Evolutionary conservation across 208 protist species (phyloP).

Genomic region (Trypanosoma platydactyli): DNA sequence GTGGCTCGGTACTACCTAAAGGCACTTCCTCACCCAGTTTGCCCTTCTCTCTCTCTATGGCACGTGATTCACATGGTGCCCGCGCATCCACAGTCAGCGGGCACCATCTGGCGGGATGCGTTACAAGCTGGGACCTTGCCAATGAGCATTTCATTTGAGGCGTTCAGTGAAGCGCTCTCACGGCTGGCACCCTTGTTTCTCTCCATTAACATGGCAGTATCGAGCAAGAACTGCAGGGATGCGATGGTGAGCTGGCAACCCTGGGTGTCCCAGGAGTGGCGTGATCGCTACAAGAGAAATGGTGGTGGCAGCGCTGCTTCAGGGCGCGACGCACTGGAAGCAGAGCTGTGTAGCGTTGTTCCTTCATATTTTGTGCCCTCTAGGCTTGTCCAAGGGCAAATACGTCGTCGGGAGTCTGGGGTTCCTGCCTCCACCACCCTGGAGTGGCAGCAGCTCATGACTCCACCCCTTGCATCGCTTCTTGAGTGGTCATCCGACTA

Average conservation of each 20-base stretch:
- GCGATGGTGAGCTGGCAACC: slow-evolving; percentile 23
- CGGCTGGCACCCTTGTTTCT: slow-evolving; percentile 12
- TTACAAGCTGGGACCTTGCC: slow-evolving; percentile 10
- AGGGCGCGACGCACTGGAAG: neutral
- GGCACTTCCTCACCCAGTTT: slow-evolving; percentile 5
- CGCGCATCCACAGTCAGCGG: neutral
- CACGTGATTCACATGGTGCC: slow-evolving; percentile 19
- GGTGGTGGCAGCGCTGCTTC: neutral
- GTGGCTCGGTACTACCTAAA: slow-evolving; percentile 13
- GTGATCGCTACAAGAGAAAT: neutral
- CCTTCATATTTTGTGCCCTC: slow-evolving; percentile 28
- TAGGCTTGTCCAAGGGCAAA: slow-evolving; percentile 9
- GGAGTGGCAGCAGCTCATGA: slow-evolving; percentile 22
- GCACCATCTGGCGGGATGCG: slow-evolving; percentile 22
- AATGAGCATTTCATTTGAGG: slow-evolving; percentile 4
- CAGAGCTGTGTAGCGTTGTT: slow-evolving; percentile 19
- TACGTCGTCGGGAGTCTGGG: neutral
- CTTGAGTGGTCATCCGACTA: slow-evolving; percentile 24
- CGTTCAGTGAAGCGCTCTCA: slow-evolving; percentile 15
- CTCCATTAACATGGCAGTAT: slow-evolving; percentile 1
- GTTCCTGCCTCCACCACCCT: neutral
- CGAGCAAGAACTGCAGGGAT: neutral
- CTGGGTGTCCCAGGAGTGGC: slow-evolving; percentile 19
- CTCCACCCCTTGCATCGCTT: slow-evolving; percentile 13
- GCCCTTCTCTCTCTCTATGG: slow-evolving; percentile 7